phyloP scores from a whole-genome alignment of 2,329 filamentous ascomycete genomes.

The Neofusicoccum cordaticola region DNA sequence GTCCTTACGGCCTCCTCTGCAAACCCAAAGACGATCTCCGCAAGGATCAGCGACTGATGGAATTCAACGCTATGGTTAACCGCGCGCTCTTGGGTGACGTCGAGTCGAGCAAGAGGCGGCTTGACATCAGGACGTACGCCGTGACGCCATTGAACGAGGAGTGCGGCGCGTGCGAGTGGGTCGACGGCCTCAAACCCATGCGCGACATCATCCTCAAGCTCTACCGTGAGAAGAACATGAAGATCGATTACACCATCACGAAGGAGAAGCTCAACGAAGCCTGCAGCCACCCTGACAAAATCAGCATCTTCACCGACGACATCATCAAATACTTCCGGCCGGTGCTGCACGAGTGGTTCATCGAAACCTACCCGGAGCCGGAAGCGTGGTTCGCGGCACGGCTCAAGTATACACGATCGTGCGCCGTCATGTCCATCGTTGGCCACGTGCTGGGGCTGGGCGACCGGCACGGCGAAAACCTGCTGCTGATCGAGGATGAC shows the following conservation, averaged over 20 bases:
- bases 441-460: constrained; percentile 90
- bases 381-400: constrained; percentile 88
- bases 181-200: constrained; percentile 90
- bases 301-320: constrained; percentile 65
- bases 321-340: constrained; percentile 68
- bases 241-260: constrained; percentile 66
- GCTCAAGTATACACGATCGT: constrained; percentile 85
- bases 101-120: constrained; percentile 81
- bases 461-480: constrained; percentile 95
- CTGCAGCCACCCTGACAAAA: constrained; percentile 59
- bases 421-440: constrained; percentile 99
- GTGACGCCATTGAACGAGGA: constrained; percentile 97
- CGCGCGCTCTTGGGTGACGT: constrained; percentile 87
- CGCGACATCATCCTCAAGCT: constrained; percentile 82
- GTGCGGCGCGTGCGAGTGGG: constrained; percentile 97
- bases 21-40: constrained; percentile 98
- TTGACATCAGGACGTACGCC: constrained; percentile 96
- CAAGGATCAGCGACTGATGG: constrained; percentile 97
- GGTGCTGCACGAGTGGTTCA: constrained; percentile 90
- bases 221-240: constrained; percentile 72
- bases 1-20: constrained; percentile 83
- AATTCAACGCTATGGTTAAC: constrained; percentile 98
- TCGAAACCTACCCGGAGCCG: constrained; percentile 90
- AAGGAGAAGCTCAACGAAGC: constrained; percentile 58
- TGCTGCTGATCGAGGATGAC: constrained; percentile 88